Base-by-base conservation (phyloP, 2,329 filamentous ascomycete genomes). In the Claviceps africana region DNA sequence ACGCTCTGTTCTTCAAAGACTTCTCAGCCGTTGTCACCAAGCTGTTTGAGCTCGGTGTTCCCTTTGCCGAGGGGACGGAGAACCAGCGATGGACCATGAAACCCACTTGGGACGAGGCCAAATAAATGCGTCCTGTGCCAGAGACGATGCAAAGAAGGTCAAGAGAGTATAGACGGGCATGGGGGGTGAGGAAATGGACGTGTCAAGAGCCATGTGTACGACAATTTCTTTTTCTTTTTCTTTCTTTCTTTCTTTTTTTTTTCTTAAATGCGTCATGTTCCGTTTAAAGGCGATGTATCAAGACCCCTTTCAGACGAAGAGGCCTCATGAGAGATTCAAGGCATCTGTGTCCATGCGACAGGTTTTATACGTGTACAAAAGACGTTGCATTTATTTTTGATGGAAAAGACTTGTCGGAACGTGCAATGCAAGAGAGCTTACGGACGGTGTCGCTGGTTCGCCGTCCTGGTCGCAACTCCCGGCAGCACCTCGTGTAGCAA, bases 1-100 rank as follows among this genome's bases (percentile, higher is more conserved):
- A 87, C 68, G 86, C 89, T 53, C 74, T 75, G 50, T 98, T 96
- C 80, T 97, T 97, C 80, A 84, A 85, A 70, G 91, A 97, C 68
- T 98, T 97, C 68, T 76, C 83, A 13, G 78, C 82, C 40, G 89
- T 85, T 50, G 75, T 91, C 53, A 71, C 79, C 61, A 91, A 85
- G 75, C 79, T 98, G 48, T 91, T 97, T 60, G 91, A 97, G 78
- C 81, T 96, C 15, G 91, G 91, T 62, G 91, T 97, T 54, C 90
- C 91, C 37, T 97, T 96, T 68, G 69, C 81, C 61, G 78, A 79
- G 67, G 77, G 77, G 60, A 68, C 70, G 15, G 75, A 83, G 67
- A 75, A 66, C 58, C 59, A 66, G 62, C 66, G 75, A 63, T 84
- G 75, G 69, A 74, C 71, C 59, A 81, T 91, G 72, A 88, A 88